Evolutionary conservation across 345 rosid genomes (phyloP), one percentile per base, ranked within the genome.

Genomic region (Alliaria petiolata): DNA sequence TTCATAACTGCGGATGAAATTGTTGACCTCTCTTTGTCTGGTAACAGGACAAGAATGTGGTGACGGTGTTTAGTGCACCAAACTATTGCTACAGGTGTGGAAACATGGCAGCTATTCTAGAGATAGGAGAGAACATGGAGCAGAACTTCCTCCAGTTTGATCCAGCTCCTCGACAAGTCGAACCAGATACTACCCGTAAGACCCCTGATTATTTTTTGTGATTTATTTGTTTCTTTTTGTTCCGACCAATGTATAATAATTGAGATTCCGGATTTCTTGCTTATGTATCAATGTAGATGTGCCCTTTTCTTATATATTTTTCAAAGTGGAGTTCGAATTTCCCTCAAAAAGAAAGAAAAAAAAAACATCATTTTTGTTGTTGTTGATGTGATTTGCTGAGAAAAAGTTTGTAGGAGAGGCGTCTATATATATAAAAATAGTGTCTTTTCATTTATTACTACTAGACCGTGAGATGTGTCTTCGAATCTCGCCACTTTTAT

Each of bases 141-240:
- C 93, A 88, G 65, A 86, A 84, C 58, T 90, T 90, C 76, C 91
- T 90, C 20, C 96, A 90, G 46, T 90, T 90, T 50, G 96, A 90
- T 77, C 96, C 96, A 38, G 96, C 96, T 9, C 93, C 96, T n/a
- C 81, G 93, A 56, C 93, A 87, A 70, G 84, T 85, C 26, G 93
- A 90, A 56, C 93, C 91, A 0, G 96, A 90, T 56, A 74, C 89
- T 38, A 86, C 96, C 5, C 86, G 96, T 45, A 86, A 84, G 83
- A 90, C 93, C 47, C 96, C 96, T 0, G 93, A 90, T 76, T 87
- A 90, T 81, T 87, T 90, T 86, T 83, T 90, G 85, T 90, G 72
- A 77, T 58, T 36, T 69, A 39, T 49, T 38, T 70, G 55, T 42
- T 43, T 43, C 50, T 39, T 54, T 34, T 59, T 9, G 3, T 26